Base-by-base conservation (phyloP, 768 basidiomycete species). In the Psilocybe tampanensis region DNA sequence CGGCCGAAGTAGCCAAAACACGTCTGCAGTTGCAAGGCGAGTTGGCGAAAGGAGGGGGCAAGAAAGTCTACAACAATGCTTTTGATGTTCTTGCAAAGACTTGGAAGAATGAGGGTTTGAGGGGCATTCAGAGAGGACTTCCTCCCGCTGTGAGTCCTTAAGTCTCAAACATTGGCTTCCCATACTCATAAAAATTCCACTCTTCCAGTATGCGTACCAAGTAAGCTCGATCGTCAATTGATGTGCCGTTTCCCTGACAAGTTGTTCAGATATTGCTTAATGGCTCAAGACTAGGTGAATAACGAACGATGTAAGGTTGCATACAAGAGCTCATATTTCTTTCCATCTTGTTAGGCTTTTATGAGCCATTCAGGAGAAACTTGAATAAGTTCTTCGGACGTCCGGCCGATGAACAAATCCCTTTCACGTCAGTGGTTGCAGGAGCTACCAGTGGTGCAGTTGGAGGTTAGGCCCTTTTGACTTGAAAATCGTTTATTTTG, bases 21-120 rank as follows among this genome's bases (percentile, higher is more conserved):
- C 89, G 96, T 54, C 75, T 99, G 49, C 97, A 99, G 70, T 82
- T 99, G 22, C 95, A 98, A 68, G 97, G 96, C 22, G 97, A 98
- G 72, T 84, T 99, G 11, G 86, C 90, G 32, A 94, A 89, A 67
- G 80, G 73, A 7, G 85, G 88, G 8, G 80, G 79, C 15, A 70
- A 74, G 61, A 91, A 86, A 68, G 92, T 98, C 2, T 99, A 99
- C 77, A 91, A 84, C 58, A 92, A 88, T 68, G 90, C 89, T 75
- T 50, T 94, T 41, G 95, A 98, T 66, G 94, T 92, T 13, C 74
- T 96, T 29, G 74, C 75, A 33, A 97, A 96, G 74, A 96, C 95
- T 6, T 95, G 87, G 85, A 82, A 72, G 68, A 86, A 95, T 68
- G 95, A 98, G 74, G 95, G 95, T 13, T 75, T 96, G 32, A 80